Conservation (phyloP, 768 basidiomycete species). For the Dendrothele bispora region DNA sequence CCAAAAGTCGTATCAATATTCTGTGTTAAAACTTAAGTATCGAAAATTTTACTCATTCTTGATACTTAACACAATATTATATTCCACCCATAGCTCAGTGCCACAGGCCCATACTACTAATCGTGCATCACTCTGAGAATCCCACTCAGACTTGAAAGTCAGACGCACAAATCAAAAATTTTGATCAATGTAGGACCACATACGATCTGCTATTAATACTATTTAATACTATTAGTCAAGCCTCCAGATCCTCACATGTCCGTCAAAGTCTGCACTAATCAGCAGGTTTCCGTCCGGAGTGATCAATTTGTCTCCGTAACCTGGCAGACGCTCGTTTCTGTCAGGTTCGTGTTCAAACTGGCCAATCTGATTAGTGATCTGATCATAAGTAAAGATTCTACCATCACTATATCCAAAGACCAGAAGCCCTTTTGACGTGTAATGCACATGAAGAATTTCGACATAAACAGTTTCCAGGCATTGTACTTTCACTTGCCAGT, state of each 20-base stretch:
- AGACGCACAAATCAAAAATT: too few species aligned
- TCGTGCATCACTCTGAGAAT: too few species aligned
- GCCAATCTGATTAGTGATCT: neutral
- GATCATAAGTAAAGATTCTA: neutral
- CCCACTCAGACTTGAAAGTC: too few species aligned
- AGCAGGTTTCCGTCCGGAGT: neutral
- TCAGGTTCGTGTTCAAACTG: neutral
- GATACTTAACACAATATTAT: too few species aligned
- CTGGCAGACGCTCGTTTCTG: neutral
- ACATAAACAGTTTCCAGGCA: neutral
- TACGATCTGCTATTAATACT: too few species aligned
- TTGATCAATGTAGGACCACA: too few species aligned
- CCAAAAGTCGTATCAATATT: too few species aligned
- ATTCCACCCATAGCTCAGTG: too few species aligned
- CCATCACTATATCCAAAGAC: neutral
- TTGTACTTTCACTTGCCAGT: conserved; percentile 11
- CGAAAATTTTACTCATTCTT: too few species aligned
- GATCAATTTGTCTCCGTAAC: neutral
- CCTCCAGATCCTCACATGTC: neutral
- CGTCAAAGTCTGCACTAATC: neutral
- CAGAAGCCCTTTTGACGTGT: neutral
- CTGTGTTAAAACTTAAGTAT: too few species aligned
- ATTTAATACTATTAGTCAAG: too few species aligned
- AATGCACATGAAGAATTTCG: neutral
- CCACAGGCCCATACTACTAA: too few species aligned